These are phyloP conservation scores for barrel medic (Medicago truncatula) DNA, from an alignment of 306 rosid species.

Conservation along the genomic window DNA sequence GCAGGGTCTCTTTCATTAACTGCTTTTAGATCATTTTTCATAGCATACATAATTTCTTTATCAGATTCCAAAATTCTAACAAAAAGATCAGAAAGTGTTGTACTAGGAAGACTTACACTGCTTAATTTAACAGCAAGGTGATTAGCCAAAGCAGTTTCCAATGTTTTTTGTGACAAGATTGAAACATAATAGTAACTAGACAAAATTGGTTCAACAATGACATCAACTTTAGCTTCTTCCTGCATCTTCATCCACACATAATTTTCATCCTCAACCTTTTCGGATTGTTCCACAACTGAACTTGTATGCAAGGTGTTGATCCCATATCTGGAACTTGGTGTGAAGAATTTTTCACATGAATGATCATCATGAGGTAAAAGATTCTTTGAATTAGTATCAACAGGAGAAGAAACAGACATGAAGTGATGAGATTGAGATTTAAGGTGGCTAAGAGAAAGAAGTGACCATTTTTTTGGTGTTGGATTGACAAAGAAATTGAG, in stretches of 20 bases:
- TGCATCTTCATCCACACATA: slow-evolving; percentile 69
- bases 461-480: slow-evolving; percentile 31
- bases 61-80: slow-evolving; percentile 48
- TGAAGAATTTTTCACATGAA: slow-evolving; percentile 38
- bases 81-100: slow-evolving; percentile 62
- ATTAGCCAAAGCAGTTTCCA: slow-evolving; percentile 65
- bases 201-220: slow-evolving; percentile 65
- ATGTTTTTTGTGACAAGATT: slow-evolving; percentile 58
- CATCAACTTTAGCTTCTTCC: slow-evolving; percentile 68
- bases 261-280: slow-evolving; percentile 14
- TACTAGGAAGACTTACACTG: slow-evolving; percentile 51
- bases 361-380: not conserved
- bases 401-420: slow-evolving; percentile 44
- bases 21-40: slow-evolving; percentile 61
- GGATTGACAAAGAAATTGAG: slow-evolving; percentile 22
- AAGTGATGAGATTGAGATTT: not conserved
- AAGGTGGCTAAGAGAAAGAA: slow-evolving; percentile 11
- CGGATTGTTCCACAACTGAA: slow-evolving; percentile 38
- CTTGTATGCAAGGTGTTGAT: slow-evolving; percentile 39
- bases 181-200: slow-evolving; percentile 56
- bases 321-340: slow-evolving; percentile 38
- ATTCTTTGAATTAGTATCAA: slow-evolving; percentile 40
- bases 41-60: slow-evolving; percentile 48
- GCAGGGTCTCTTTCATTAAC: slow-evolving; percentile 90
- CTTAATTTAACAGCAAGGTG: slow-evolving; percentile 66